Evolutionary conservation across 2,329 filamentous ascomycete genomes (phyloP), one percentile per base, ranked within the genome.

Genomic region (Fusarium camptoceras): DNA sequence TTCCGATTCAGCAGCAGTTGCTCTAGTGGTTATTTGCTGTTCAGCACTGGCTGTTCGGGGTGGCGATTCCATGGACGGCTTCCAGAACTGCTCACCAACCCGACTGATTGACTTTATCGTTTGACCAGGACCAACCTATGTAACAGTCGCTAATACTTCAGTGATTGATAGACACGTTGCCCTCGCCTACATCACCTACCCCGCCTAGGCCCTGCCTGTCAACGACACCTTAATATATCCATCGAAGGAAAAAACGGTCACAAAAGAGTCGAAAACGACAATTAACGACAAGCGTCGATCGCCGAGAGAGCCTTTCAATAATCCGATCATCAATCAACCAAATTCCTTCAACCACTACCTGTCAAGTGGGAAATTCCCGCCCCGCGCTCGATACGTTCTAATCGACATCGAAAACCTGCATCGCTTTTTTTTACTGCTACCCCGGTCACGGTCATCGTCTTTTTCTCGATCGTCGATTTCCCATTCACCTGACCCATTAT

Each of bases 401-500:
- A 68, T 68, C 59, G 55, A 69, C 56, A 62, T 66, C 43, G 37
- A 69, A 66, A 66, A 58, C 55, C 54, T 68, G 68, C 31, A 68
- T 70, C 58, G 57, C 50, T 67, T 57, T 67, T 61, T 71, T 71
- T 70, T 55, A 56, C 55, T 66, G 39, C 43, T 63, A 64, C 67
- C 63, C 65, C 30, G 34, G 66, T 56, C 66, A 60, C 39, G 46
- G 66, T 64, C 66, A 50, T 70, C 58, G 58, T 55, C 66, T 61
- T 70, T 62, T 63, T 41, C 57, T 70, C 67, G 59, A 71, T 71
- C 68, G 68, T 67, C 68, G 68, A 71, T 71, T 71, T 57, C 64
- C 64, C 68, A 60, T 71, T 68, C 68, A 71, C 68, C 68, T 71
- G 68, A 71, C 68, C 68, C 68, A 68, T 68, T 57, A 70, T 71